Evolutionary conservation across 2,329 filamentous ascomycete species (phyloP), one percentile per base, ranked within the genome.

Genomic region (Cryphonectria japonica): DNA sequence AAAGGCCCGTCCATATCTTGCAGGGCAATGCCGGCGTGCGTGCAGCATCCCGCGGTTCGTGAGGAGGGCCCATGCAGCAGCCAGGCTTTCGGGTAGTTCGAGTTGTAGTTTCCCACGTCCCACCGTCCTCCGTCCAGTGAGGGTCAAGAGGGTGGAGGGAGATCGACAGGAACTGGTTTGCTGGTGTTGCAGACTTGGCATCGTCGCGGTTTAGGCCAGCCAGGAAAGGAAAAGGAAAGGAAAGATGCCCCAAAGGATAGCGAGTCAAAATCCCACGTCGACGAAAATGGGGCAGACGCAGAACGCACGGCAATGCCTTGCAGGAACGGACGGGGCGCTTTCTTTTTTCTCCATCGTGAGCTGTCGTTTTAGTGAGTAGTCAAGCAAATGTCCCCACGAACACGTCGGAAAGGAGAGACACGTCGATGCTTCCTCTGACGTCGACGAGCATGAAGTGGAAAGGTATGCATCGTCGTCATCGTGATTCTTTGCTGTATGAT

Each of bases 1-100:
- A 39, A 37, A 32, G 22, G 54, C 54, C 26, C 54, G 54, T 32
- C 29, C 29, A 22, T 62, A 62, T 19, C 60, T 46, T 46, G 61
- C 61, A 46, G 61, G 59, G 32, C 59, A 61, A 39, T 61, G 59
- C 59, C 32, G 59, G 57, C 54, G 54, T 32, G 16, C 34, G 32
- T 39, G 37, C 39, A 39, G 61, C 61, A 64, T 62, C 37, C 37
- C 61, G 61, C 39, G 61, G 61, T 64, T 64, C 61, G n/a, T 64
- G 37, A 32, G 32, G 32, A 46, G 46, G 59, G 34, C 59, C 34
- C 59, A 39, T 61, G 59, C 59, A 59, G 54, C 11, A 34, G 59
- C 59, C 6, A 32, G 54, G 54, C 54, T 32, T 32, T 16, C n/a
- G 54, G 29, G 13, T 59, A 29, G n/a, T 29, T 29, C 37, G 61